Base-by-base conservation (phyloP, 805 yeast genomes). In the Monosporozyma siamensis region DNA sequence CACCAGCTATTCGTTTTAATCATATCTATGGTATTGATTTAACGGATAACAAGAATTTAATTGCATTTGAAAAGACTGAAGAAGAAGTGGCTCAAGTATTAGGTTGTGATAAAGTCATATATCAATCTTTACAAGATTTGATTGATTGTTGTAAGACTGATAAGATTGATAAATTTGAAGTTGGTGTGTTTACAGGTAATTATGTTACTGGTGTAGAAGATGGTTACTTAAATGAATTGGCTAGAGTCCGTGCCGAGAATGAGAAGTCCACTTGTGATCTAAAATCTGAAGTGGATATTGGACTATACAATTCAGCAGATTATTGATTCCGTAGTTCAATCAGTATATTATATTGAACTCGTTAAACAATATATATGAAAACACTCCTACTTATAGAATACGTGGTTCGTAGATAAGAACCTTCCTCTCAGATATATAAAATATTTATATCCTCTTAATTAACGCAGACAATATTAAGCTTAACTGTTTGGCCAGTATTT, bases 11-110 rank as follows among this genome's bases (percentile, higher is more conserved):
- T 55, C 78, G 98, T 64, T 78, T 71, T 66, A 92, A 92, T 67
- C 98, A 92, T 61, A 87, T 92, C 45, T 92, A 92, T 63, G 98
- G 98, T 62, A 92, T 92, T 51, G 98, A 92, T 68, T 74, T 92
- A 48, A 97, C 98, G 23, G 97, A 92, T 58, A 85, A 90, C 39
- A 84, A 78, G 63, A 95, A 95, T 9, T 71, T 92, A 27, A 96
- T 92, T 36, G 98, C 96, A 5, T 92, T 75, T 65, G 70, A 81
- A 53, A 78, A 82, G 54, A 68, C 78, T 7, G 90, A 80, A 48
- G 77, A 76, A 2, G 86, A 85, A 61, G 80, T 92, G 49, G 80
- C 92, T 11, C 55, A 71, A 39, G 84, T 71, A 6, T 76, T 92
- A 47, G 95, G 95, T 38, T 95, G 97, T 39, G 97, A 92, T 61